A percentile compares a stretch with the other conserved stretches of the same genome.
These are phyloP conservation scores for Fusarium nurragi DNA, from an alignment of 2,329 filamentous ascomycete species.

Conservation along the genomic window DNA sequence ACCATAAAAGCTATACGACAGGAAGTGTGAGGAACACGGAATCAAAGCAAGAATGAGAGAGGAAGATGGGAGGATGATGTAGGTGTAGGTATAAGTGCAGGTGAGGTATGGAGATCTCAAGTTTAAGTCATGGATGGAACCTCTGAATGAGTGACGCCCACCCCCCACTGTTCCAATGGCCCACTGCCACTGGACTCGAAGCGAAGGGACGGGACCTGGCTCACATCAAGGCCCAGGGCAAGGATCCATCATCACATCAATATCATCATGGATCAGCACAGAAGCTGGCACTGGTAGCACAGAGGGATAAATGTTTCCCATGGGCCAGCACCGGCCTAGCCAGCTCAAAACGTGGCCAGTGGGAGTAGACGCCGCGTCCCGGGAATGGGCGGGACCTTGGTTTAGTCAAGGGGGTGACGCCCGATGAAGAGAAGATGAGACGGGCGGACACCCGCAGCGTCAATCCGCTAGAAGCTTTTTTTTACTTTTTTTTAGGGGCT, in stretches of 20 bases:
- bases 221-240: not conserved
- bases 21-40: slow-evolving; percentile 9
- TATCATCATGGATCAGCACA: slow-evolving; percentile 27
- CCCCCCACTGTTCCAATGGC: slow-evolving; percentile 20
- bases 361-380: slow-evolving; percentile 39
- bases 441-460: slow-evolving; percentile 11
- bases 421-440: slow-evolving; percentile 23
- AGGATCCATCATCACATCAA: slow-evolving; percentile 29
- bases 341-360: slow-evolving; percentile 37
- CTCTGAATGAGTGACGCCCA: slow-evolving; percentile 13
- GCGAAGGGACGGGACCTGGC: not conserved
- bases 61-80: slow-evolving; percentile 21
- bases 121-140: slow-evolving; percentile 19
- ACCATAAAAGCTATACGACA: not conserved
- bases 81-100: slow-evolving; percentile 6
- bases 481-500: slow-evolving; percentile 23
- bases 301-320: slow-evolving; percentile 21
- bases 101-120: slow-evolving; percentile 24
- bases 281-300: slow-evolving; percentile 30
- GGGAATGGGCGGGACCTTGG: slow-evolving; percentile 27
- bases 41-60: slow-evolving; percentile 15
- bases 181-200: not conserved
- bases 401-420: slow-evolving; percentile 8
- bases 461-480: slow-evolving; percentile 35
- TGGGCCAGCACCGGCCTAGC: slow-evolving; percentile 25